phyloP scores from a whole-genome alignment of 2,329 filamentous ascomycete species.

The Penicillium sp. region DNA sequence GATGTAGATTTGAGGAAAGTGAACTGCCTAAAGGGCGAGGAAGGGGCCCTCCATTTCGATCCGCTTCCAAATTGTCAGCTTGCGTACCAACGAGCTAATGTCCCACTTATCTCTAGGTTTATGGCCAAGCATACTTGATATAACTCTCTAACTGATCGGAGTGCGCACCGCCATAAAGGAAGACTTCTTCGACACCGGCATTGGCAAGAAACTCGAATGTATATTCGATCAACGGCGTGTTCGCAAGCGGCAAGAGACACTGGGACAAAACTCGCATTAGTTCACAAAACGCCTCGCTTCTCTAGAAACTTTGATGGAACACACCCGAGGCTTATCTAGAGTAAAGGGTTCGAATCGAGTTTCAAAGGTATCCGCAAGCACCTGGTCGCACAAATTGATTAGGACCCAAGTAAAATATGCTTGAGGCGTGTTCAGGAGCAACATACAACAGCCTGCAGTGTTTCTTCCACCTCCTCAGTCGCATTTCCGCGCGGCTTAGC shows the following conservation, averaged over 20 bases:
- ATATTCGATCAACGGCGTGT: constrained; percentile 95
- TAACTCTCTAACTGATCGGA: constrained; percentile 86
- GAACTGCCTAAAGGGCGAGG: constrained; percentile 79
- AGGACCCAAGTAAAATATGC: constrained; percentile 12
- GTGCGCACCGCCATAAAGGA: constrained; percentile 88
- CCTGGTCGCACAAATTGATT: constrained; percentile 51
- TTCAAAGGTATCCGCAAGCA: constrained; percentile 94
- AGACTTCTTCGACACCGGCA: constrained; percentile 93
- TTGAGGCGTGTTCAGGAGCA: constrained; percentile 1
- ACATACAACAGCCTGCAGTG: constrained; percentile 66
- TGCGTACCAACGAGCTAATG: background rate
- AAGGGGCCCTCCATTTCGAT: constrained; percentile 75
- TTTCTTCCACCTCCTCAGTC: constrained; percentile 65
- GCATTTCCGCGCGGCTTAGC: constrained; percentile 42
- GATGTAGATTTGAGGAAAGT: constrained; percentile 88
- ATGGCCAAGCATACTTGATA: constrained; percentile 59
- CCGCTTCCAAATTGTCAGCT: constrained; percentile 44
- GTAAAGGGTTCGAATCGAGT: constrained; percentile 90
- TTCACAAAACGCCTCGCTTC: background rate
- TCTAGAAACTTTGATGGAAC: constrained; percentile 32
- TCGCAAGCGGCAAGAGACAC: constrained; percentile 92
- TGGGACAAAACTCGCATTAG: constrained; percentile 42
- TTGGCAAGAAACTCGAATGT: constrained; percentile 95
- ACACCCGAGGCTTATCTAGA: constrained; percentile 82
- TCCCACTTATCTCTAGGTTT: background rate